phyloP scores from a whole-genome alignment of 2,329 filamentous ascomycete genomes.

The Lizonia empirigonia region DNA sequence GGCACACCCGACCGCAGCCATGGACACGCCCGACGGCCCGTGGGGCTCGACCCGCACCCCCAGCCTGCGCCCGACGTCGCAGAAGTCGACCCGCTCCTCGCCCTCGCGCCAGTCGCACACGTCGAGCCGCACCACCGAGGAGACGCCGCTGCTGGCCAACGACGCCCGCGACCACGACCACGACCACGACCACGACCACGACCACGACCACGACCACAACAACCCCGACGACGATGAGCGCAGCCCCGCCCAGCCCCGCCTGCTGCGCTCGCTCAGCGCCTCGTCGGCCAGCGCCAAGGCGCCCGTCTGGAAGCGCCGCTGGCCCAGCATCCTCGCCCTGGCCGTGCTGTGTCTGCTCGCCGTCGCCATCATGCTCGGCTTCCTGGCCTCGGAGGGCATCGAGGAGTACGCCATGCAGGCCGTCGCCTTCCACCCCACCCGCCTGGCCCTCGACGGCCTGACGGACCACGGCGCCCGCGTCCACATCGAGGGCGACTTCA shows the following conservation, averaged over 20 bases:
- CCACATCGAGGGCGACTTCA: constrained; percentile 80
- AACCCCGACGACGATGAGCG: constrained; percentile 26
- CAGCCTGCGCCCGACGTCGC: constrained; percentile 47
- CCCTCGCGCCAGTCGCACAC: constrained; percentile 39
- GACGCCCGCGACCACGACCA: constrained; percentile 33
- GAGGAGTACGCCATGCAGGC: constrained; percentile 87
- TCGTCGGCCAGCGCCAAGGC: constrained; percentile 32
- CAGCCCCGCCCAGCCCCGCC: constrained; percentile 44
- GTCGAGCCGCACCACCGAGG: constrained; percentile 45
- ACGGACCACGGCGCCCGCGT: constrained; percentile 78
- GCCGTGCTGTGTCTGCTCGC: constrained; percentile 66
- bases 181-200: constrained; percentile 26
- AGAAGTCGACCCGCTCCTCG: constrained; percentile 43
- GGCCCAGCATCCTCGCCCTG: constrained; percentile 81
- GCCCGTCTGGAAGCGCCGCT: constrained; percentile 58
- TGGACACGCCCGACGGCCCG: constrained; percentile 44
- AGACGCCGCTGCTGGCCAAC: constrained; percentile 48
- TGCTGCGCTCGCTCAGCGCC: constrained; percentile 44
- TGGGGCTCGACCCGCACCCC: constrained; percentile 46
- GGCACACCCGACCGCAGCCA: constrained; percentile 22
- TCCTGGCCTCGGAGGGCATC: constrained; percentile 78
- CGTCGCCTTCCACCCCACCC: constrained; percentile 79
- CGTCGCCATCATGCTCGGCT: constrained; percentile 78
- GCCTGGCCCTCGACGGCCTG: constrained; percentile 83
- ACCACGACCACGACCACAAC: constrained; percentile 33